These are phyloP conservation scores for Geranium rotundifolium DNA, from an alignment of 345 rosid species.

Conservation along the genomic window DNA sequence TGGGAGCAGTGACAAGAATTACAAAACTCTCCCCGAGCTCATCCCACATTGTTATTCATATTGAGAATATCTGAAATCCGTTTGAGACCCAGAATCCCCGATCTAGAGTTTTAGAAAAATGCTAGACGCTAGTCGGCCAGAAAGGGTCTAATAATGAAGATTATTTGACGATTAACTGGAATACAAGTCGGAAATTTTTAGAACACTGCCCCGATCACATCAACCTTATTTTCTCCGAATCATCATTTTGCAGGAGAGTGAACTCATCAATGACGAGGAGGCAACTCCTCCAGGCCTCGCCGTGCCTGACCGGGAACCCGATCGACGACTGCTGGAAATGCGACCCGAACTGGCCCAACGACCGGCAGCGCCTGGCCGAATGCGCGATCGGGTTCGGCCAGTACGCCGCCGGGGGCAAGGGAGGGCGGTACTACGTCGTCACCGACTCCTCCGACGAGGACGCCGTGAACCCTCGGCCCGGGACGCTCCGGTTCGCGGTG, in stretches of 20 bases:
- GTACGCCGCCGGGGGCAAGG: slow-evolving; percentile 83
- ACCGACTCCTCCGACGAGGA: slow-evolving; percentile 84
- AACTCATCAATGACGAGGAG: slow-evolving; percentile 71
- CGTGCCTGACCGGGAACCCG: slow-evolving; percentile 83
- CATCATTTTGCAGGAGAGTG: slow-evolving; percentile 50
- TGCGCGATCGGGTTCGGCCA: slow-evolving; percentile 95
- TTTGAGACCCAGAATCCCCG: too few species aligned
- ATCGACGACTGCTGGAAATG: slow-evolving; percentile 99
- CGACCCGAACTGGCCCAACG: slow-evolving; percentile 91
- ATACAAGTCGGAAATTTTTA: too few species aligned
- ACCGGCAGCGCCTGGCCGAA: slow-evolving; percentile 81
- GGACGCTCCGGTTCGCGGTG: slow-evolving; percentile 89
- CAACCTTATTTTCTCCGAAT: too few species aligned
- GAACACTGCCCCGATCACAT: not conserved
- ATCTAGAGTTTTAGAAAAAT: too few species aligned
- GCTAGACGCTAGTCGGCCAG: too few species aligned
- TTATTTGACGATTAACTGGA: too few species aligned
- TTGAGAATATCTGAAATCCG: too few species aligned
- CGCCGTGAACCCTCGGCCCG: slow-evolving; percentile 71
- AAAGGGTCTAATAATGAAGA: too few species aligned
- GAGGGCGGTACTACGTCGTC: slow-evolving; percentile 72
- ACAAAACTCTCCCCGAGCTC: too few species aligned
- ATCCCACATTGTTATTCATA: too few species aligned
- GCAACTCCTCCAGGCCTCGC: slow-evolving; percentile 22
- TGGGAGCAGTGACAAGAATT: too few species aligned